phyloP scores from a whole-genome alignment of 768 basidiomycete genomes.

The Leucocoprinus sp. region DNA sequence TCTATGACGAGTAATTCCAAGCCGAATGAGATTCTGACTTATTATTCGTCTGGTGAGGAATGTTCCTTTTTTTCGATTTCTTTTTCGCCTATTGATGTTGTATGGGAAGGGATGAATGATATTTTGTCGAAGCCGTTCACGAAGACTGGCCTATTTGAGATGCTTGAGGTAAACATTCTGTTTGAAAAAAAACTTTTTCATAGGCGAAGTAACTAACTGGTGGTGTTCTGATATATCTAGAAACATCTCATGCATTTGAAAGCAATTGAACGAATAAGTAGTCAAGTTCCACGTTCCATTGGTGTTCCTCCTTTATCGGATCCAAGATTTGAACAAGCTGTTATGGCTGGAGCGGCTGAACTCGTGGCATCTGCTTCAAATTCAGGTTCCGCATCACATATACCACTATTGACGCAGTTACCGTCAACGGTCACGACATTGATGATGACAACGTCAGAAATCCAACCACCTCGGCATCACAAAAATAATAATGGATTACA shows the following conservation, averaged over 20 bases:
- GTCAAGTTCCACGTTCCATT: constrained; percentile 50
- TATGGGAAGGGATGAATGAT: constrained; percentile 78
- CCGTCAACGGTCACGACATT: neutral
- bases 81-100: too few relatives aligned
- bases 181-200: neutral
- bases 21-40: constrained; percentile 88
- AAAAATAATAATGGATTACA: too few relatives aligned
- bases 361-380: neutral
- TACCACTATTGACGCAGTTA: constrained; percentile 12
- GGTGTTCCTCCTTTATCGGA: constrained; percentile 61
- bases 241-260: constrained; percentile 87
- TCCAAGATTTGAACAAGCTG: constrained; percentile 43
- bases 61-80: neutral
- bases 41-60: constrained; percentile 65
- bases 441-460: too few relatives aligned
- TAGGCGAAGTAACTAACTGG: neutral
- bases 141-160: constrained; percentile 82
- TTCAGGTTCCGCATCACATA: constrained; percentile 10
- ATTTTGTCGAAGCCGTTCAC: constrained; percentile 96
- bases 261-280: constrained; percentile 71
- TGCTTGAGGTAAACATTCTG: constrained; percentile 87
- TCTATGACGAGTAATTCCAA: constrained; percentile 97
- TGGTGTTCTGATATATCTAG: constrained; percentile 24
- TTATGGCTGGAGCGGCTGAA: constrained; percentile 22
- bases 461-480: too few relatives aligned